Evolutionary conservation across 192 early-diverging fungal genomes (phyloP).

Genomic region (Spinellus fusiger): DNA sequence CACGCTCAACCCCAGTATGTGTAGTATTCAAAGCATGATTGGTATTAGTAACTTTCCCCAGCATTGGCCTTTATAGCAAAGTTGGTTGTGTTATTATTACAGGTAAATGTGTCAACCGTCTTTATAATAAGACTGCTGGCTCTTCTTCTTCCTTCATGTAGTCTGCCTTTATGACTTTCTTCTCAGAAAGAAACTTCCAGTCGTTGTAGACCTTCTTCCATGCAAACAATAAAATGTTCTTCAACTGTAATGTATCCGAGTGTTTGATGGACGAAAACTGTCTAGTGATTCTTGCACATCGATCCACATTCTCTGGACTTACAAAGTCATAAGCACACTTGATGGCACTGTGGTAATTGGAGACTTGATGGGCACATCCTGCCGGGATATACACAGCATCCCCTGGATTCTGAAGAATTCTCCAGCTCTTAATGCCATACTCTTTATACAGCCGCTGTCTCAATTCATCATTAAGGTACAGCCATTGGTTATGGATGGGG

Average conservation of each 20-base stretch:
- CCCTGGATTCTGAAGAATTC: conserved; percentile 60
- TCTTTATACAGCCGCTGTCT: conserved; percentile 32
- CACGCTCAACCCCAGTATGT: no score
- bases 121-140: no score
- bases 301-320: conserved; percentile 49
- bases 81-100: no score
- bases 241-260: conserved; percentile 42
- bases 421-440: conserved; percentile 42
- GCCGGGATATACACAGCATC: conserved; percentile 77
- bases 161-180: no score
- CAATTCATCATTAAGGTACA: conserved; percentile 48
- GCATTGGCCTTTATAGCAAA: no score
- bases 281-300: conserved; percentile 36
- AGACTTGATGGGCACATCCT: conserved; percentile 71
- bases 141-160: no score
- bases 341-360: conserved; percentile 57
- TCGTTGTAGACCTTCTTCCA: conserved; percentile 5
- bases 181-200: no score
- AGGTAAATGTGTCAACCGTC: no score
- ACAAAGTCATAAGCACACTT: conserved; percentile 73
- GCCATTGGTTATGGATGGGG: conserved; percentile 64
- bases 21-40: no score
- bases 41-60: no score
- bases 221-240: conserved; percentile 6
- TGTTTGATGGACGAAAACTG: conserved; percentile 45